Evolutionary conservation across 495 filamentous ascomycete genomes (phyloP).

Genomic region (Neurospora sp.): DNA sequence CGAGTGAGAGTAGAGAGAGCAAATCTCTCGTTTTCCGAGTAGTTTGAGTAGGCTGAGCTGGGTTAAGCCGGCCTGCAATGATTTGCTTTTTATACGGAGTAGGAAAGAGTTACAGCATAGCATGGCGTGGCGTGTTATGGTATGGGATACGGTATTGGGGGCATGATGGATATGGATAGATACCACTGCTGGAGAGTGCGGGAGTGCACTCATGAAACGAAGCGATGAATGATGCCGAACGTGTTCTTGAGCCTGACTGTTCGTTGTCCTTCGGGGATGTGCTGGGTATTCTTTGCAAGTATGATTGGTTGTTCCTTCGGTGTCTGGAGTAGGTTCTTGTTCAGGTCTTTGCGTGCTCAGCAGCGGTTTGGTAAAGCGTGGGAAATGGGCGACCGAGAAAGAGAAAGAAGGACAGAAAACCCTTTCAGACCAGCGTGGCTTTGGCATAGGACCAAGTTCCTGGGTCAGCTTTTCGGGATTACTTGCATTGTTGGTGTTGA

Average conservation of each 20-base stretch:
- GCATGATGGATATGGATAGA: not conserved
- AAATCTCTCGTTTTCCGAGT: not conserved
- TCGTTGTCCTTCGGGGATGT: not conserved
- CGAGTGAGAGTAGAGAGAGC: not conserved
- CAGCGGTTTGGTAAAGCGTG: too few species aligned
- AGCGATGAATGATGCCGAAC: not conserved
- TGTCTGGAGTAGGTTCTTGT: too few species aligned
- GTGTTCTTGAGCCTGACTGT: not conserved
- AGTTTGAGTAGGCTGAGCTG: not conserved
- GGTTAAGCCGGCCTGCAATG: not conserved
- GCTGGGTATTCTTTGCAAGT: not conserved
- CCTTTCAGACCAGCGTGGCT: not conserved
- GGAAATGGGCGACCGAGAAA: too few species aligned
- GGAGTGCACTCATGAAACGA: not conserved
- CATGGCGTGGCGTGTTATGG: not conserved
- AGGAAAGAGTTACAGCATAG: not conserved
- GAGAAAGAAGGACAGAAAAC: too few species aligned
- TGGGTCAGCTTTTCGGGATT: not conserved
- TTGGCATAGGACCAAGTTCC: not conserved
- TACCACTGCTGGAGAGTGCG: not conserved
- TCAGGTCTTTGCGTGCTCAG: too few species aligned
- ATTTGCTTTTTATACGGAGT: not conserved
- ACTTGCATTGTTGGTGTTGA: not conserved
- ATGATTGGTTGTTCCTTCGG: not conserved
- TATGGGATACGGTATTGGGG: not conserved